Evolutionary conservation across 768 basidiomycete species (phyloP), one percentile per base, ranked within the genome.

Genomic region (Lactarius hatsudake): DNA sequence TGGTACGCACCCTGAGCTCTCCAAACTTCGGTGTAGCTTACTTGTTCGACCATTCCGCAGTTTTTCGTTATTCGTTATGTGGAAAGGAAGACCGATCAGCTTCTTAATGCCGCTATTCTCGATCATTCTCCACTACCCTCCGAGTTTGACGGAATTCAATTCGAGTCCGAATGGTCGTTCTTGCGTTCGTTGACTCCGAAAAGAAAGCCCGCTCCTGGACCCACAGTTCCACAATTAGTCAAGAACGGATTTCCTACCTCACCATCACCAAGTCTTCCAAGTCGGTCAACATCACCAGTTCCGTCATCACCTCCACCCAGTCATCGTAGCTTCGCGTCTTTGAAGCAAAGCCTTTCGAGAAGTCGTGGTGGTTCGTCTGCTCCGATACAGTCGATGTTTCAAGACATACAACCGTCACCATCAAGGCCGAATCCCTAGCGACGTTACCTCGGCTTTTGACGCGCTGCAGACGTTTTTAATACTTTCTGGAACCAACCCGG

Each of bases 151-250:
- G 83, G 86, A 36, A 81, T 98, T 23, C 89, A 93, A 69, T 99
- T 98, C 73, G 96, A 98, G 77, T 94, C 93, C 6, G 97, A 98
- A 62, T 99, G 97, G 97, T 88, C 90, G 0, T 90, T 94, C 74
- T 78, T 93, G 23, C 84, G 91, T n/a, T 82, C 91, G 8, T 90
- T 93, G 71, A 80, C 80, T 30, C 76, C 80, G 36, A 89, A 88
- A 74, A 88, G 84, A 74, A 91, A 87, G 75, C 74, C 75, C 20
- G 69, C 75, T 7, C 72, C 78, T 60, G 76, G 65, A 23, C 58
- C 67, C 9, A 73, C 81, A 5, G 70, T 76, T n/a, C 65, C 77
- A 5, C 73, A 77, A 32, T 78, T 79, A 30, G 74, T 75, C 63
- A 77, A 68, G 43, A 68, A 76, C 70, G 77, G 76, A 26, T 67